phyloP scores from a whole-genome alignment of 2,329 filamentous ascomycete genomes.

The Aspergillus brunneoviolaceus region DNA sequence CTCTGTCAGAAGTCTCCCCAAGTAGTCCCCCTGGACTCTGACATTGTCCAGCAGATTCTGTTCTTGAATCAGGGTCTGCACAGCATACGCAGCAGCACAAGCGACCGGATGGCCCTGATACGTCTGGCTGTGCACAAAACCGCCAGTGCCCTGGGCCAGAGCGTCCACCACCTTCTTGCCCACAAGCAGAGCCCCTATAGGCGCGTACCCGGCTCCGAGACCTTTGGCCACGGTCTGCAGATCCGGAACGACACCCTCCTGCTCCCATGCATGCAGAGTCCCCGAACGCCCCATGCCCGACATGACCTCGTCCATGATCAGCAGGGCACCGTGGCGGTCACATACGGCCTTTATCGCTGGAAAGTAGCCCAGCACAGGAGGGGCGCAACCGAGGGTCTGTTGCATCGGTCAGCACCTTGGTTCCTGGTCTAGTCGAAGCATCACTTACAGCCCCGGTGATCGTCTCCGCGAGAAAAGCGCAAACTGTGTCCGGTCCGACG shows the following conservation, averaged over 20 bases:
- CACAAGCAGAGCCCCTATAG: conserved; percentile 57
- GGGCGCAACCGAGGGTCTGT: conserved; percentile 68
- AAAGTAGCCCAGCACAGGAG: conserved; percentile 67
- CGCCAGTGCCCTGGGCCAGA: conserved; percentile 49
- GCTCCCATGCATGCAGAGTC: conserved; percentile 59
- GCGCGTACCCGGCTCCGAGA: conserved; percentile 57
- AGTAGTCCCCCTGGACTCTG: conserved; percentile 49
- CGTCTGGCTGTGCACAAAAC: conserved; percentile 60
- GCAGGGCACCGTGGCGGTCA: conserved; percentile 66
- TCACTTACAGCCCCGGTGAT: conserved; percentile 68
- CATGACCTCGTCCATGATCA: conserved; percentile 82
- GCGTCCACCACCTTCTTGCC: conserved; percentile 51
- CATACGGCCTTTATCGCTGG: conserved; percentile 67
- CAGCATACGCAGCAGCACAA: conserved; percentile 59
- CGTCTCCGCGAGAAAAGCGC: conserved; percentile 71
- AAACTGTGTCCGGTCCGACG: conserved; percentile 65
- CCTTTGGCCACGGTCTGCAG: conserved; percentile 62
- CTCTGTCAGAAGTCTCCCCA: conserved; percentile 43
- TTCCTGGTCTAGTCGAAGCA: background rate
- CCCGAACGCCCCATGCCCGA: conserved; percentile 60
- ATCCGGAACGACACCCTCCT: conserved; percentile 58
- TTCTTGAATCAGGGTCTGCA: conserved; percentile 60
- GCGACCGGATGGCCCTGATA: conserved; percentile 60
- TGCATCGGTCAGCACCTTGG: background rate
- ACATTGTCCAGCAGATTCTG: conserved; percentile 62